Percentiles rank a stretch among this genome's conserved stretches.
These are phyloP conservation scores for Piper betle DNA, from an alignment of 164 flowering plant species.

Conservation along the genomic window DNA sequence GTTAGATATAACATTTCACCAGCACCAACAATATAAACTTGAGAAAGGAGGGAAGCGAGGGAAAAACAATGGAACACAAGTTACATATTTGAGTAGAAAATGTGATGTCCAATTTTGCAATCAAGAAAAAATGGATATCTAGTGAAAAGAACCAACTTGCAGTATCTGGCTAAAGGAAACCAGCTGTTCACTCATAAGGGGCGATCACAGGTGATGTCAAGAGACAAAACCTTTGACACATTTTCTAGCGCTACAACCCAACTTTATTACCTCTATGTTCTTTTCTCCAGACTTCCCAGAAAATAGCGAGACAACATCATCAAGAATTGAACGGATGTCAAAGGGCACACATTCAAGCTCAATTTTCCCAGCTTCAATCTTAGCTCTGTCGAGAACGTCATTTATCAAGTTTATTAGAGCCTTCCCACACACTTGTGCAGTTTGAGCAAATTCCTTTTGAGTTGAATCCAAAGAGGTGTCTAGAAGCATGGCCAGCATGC, in stretches of 20 bases:
- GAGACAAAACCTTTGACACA: too few relatives aligned
- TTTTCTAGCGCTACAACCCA: not conserved
- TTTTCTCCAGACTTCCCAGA: slow-evolving; percentile 76
- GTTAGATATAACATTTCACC: not conserved
- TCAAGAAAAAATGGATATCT: not conserved
- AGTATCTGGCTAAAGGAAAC: not conserved
- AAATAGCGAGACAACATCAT: slow-evolving; percentile 81
- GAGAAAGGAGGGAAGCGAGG: too few relatives aligned
- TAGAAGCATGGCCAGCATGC: slow-evolving; percentile 78
- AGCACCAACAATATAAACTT: not conserved
- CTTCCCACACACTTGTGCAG: slow-evolving; percentile 85
- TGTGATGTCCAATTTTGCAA: not conserved
- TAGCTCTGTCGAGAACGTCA: slow-evolving; percentile 90
- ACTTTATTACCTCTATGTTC: slow-evolving; percentile 58
- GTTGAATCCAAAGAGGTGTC: slow-evolving; percentile 69
- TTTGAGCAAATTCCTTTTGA: slow-evolving; percentile 74
- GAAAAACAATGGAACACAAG: slow-evolving; percentile 7
- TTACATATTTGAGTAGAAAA: not conserved
- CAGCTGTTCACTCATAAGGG: too few relatives aligned
- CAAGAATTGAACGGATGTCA: slow-evolving; percentile 56
- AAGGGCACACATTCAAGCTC: slow-evolving; percentile 80
- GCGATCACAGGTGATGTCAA: too few relatives aligned
- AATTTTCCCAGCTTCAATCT: slow-evolving; percentile 87
- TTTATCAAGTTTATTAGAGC: slow-evolving; percentile 76
- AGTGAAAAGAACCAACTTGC: not conserved